These are phyloP conservation scores for Aspergillus baeticus DNA, from an alignment of 495 filamentous ascomycete species.

Conservation along the genomic window DNA sequence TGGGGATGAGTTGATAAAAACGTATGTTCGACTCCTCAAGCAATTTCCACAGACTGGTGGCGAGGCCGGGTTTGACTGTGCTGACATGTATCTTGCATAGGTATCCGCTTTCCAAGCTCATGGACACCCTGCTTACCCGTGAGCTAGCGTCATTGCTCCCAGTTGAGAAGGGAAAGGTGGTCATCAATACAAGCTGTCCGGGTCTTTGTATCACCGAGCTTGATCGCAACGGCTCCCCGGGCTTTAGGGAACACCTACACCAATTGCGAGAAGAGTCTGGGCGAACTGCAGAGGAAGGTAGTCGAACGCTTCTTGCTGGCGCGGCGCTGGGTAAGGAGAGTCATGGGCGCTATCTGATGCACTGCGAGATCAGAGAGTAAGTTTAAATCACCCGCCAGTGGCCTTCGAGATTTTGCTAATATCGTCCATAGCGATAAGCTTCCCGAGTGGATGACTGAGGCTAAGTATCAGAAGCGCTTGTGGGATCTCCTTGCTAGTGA, in stretches of 20 bases:
- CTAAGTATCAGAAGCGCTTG: not conserved
- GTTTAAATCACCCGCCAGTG: not conserved
- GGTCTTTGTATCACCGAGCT: constrained; percentile 5
- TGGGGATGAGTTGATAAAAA: not conserved
- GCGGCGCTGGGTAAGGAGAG: not conserved
- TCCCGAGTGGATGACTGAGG: not conserved
- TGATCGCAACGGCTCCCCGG: not conserved
- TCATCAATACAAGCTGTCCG: constrained; percentile 3
- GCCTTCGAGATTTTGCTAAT: not conserved
- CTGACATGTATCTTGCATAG: not conserved
- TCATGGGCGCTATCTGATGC: not conserved
- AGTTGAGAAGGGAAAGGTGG: constrained; percentile 3
- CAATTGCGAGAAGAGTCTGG: not conserved
- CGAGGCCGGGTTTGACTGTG: not conserved
- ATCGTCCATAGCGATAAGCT: not conserved
- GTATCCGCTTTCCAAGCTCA: constrained; percentile 3
- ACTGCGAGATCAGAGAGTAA: constrained; percentile 5
- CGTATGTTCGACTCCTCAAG: not conserved
- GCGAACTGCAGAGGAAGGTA: constrained; percentile 4
- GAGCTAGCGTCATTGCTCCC: not conserved
- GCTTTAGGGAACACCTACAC: not conserved
- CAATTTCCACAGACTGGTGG: not conserved
- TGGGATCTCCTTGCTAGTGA: not conserved
- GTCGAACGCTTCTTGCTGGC: constrained; percentile 2
- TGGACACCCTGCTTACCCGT: not conserved